These are phyloP conservation scores for Fusarium oxysporum DNA, from an alignment of 2,329 filamentous ascomycete species.

Conservation along the genomic window DNA sequence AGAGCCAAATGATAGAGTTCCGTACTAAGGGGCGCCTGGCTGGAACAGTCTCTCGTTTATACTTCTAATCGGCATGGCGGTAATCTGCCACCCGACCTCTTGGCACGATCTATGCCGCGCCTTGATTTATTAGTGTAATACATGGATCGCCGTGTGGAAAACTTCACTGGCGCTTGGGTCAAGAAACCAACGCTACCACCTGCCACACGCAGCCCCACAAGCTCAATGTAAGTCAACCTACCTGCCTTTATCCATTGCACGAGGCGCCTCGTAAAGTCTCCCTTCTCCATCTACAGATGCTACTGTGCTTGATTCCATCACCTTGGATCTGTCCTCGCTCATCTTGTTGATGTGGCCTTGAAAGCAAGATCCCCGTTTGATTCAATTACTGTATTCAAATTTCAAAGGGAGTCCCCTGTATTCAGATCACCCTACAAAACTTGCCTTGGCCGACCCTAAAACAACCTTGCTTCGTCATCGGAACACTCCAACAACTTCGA, in stretches of 20 bases:
- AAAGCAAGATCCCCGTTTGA: not conserved
- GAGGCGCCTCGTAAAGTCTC: slow-evolving; percentile 23
- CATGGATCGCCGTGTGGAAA: not conserved
- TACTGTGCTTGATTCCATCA: not conserved
- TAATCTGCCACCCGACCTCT: slow-evolving; percentile 29
- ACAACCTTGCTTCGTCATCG: slow-evolving; percentile 16
- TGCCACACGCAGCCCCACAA: slow-evolving; percentile 24
- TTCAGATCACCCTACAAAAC: not conserved
- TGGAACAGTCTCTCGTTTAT: not conserved
- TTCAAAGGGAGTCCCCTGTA: not conserved
- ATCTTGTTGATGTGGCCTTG: slow-evolving; percentile 1
- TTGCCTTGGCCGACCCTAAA: not conserved
- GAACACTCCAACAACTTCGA: not conserved
- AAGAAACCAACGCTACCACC: not conserved
- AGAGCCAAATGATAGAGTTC: slow-evolving; percentile 7
- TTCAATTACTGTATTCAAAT: not conserved
- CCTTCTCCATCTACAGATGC: slow-evolving; percentile 24
- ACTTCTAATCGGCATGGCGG: not conserved
- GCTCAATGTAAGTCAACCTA: slow-evolving; percentile 5
- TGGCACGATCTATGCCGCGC: slow-evolving; percentile 24
- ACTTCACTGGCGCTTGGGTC: not conserved
- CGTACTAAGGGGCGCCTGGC: not conserved
- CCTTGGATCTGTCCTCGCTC: not conserved
- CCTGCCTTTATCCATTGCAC: not conserved
- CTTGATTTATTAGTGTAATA: not conserved